These are phyloP conservation scores for Candida dajiaensis DNA, from an alignment of 805 yeast genomes.

Conservation along the genomic window DNA sequence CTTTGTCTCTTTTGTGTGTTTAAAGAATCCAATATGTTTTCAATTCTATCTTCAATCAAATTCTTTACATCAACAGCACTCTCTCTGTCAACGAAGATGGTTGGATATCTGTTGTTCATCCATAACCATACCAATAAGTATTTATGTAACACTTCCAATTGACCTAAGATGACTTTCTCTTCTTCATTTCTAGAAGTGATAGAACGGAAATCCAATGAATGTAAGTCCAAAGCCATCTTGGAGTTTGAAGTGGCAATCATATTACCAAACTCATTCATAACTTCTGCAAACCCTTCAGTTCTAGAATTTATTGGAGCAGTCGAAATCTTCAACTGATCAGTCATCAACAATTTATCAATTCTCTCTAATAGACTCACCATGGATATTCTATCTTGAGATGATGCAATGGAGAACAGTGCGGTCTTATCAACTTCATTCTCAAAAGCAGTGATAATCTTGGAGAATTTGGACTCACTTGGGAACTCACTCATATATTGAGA, in stretches of 20 bases:
- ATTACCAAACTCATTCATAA: conserved; percentile 47
- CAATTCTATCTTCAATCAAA: conserved; percentile 52
- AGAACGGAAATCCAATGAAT: conserved; percentile 11
- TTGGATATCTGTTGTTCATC: conserved; percentile 85
- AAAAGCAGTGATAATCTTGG: conserved; percentile 41
- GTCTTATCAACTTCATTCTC: conserved; percentile 32
- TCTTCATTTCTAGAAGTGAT: neutral
- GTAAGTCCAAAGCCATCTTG: conserved; percentile 49
- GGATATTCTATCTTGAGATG: conserved; percentile 28
- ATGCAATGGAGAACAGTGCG: conserved; percentile 31
- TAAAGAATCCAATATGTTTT: conserved; percentile 26
- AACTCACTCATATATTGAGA: conserved; percentile 57
- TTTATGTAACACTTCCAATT: conserved; percentile 60
- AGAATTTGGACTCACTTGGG: conserved; percentile 42
- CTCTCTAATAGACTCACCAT: conserved; percentile 38
- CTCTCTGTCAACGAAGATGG: conserved; percentile 67
- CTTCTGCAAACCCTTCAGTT: conserved; percentile 37
- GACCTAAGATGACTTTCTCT: conserved; percentile 16
- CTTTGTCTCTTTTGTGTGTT: conserved; percentile 2
- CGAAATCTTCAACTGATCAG: conserved; percentile 51
- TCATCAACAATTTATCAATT: conserved; percentile 38
- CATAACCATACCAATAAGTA: conserved; percentile 67
- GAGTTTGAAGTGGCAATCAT: conserved; percentile 32
- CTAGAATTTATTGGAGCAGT: conserved; percentile 55
- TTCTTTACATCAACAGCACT: conserved; percentile 66